Base-by-base conservation (phyloP, 2,329 filamentous ascomycete genomes). In the Berkeleyomyces basicola region DNA sequence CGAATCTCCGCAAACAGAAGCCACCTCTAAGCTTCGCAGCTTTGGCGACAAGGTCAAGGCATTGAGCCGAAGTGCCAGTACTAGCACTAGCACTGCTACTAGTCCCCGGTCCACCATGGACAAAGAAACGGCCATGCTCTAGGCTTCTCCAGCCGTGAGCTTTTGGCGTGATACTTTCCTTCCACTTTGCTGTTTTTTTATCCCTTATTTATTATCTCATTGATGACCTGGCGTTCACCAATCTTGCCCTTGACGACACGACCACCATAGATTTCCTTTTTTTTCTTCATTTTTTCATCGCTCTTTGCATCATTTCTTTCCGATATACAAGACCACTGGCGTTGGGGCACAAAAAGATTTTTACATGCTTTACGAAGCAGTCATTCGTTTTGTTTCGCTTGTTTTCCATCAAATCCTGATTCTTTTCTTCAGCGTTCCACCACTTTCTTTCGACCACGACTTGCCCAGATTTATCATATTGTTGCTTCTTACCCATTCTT, bases 41-140 rank as follows among this genome's bases (percentile, higher is more conserved):
- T 74, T 84, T 37, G 74, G 81, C 40, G 77, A 78, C 66, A 81
- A 79, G 63, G 80, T 84, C 39, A 81, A 79, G 63, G 80, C 84
- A 36, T 84, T 83, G 70, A 78, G 76, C 67, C 79, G 82, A 55
- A 39, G 51, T 7, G 51, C 31, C 51, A 55, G 37, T 23, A 23
- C 23, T 23, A 71, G 73, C 37, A 40, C 37, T 7, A 53, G 58
- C 49, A 72, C 73, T 58, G 79, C 75, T 68, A 76, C 74, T 65
- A 82, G 77, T 68, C 78, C 79, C 44, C 71, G 78, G 68, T 74
- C 76, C 53, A 82, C 79, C 65, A 75, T 81, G 65, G 80, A 79
- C 60, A 74, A 79, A 71, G 74, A 75, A 36, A 14, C 39, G 6
- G 40, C 37, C 80, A 75, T 70, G 73, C 76, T 9, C 64, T 79